A percentile compares a stretch with the other conserved stretches of the same genome.
These are phyloP conservation scores for Striga hermonthica DNA, from an alignment of 305 asterid species.

Conservation along the genomic window DNA sequence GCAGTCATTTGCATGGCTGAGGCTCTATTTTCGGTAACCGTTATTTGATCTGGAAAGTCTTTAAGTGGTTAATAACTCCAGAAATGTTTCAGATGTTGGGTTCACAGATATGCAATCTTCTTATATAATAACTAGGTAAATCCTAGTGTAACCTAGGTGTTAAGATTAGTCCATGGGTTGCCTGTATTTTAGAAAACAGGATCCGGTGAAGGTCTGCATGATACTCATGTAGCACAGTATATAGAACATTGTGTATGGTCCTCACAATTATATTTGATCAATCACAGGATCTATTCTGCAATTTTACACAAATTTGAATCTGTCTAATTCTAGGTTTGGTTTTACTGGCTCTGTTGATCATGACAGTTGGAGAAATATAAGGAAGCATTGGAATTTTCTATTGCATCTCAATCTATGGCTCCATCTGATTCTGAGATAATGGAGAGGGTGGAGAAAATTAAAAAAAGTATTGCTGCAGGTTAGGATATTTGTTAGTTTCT, in stretches of 20 bases:
- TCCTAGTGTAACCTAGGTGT: background rate
- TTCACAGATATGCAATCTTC: constrained; percentile 15
- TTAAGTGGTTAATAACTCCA: constrained; percentile 15
- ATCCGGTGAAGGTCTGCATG: background rate
- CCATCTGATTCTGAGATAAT: constrained; percentile 61
- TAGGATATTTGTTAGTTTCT: constrained; percentile 29
- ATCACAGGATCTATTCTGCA: constrained; percentile 9
- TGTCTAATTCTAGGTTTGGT: constrained; percentile 27
- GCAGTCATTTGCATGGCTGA: constrained; percentile 83
- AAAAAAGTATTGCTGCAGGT: constrained; percentile 68
- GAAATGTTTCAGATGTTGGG: constrained; percentile 13
- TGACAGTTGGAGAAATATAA: constrained; percentile 74
- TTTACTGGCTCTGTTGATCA: constrained; percentile 32
- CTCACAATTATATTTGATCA: constrained; percentile 12
- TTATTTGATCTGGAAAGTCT: constrained; percentile 14
- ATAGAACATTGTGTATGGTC: background rate
- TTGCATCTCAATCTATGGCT: constrained; percentile 65
- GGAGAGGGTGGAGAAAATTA: constrained; percentile 65
- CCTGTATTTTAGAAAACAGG: constrained; percentile 4
- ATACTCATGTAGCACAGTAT: constrained; percentile 20
- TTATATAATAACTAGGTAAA: constrained; percentile 5
- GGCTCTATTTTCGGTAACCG: constrained; percentile 69
- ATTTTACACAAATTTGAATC: constrained; percentile 18
- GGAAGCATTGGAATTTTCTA: constrained; percentile 84
- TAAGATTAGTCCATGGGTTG: constrained; percentile 10